These are phyloP conservation scores for Piloderma croceum DNA, from an alignment of 768 basidiomycete genomes.

Conservation along the genomic window DNA sequence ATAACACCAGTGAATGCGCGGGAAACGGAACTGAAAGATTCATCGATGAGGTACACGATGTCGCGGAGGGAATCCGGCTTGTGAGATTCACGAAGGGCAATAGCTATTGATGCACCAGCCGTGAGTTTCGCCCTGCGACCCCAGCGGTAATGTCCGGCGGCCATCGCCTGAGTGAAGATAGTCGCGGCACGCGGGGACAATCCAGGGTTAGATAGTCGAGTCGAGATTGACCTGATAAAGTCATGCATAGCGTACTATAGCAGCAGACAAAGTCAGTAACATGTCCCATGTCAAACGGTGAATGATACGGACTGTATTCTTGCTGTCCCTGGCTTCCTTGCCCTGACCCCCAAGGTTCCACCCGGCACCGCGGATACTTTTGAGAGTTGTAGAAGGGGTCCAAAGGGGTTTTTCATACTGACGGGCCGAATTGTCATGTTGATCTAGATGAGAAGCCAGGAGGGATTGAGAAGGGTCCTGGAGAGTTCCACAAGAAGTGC, in stretches of 20 bases:
- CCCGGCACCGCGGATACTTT: conserved; percentile 44
- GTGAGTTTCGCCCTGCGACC: conserved; percentile 65
- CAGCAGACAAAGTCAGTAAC: conserved; percentile 12
- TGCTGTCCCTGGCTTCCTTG: conserved; percentile 58
- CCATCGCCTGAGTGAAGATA: conserved; percentile 67
- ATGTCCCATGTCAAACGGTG: conserved; percentile 8
- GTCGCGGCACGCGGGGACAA: conserved; percentile 59
- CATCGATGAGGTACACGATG: conserved; percentile 61
- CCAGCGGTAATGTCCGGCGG: conserved; percentile 58
- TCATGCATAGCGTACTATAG: conserved; percentile 55
- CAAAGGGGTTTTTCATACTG: conserved; percentile 27
- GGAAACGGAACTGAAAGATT: conserved; percentile 44
- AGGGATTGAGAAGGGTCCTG: conserved; percentile 56
- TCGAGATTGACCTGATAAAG: conserved; percentile 57
- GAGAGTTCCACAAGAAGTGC: conserved; percentile 68
- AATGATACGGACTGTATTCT: conserved; percentile 49
- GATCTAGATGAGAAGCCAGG: conserved; percentile 44
- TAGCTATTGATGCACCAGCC: conserved; percentile 62
- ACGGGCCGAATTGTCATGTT: conserved; percentile 28
- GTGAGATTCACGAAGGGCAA: conserved; percentile 67
- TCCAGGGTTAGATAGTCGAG: conserved; percentile 53
- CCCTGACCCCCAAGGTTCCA: conserved; percentile 64
- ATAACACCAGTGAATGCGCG: conserved; percentile 51
- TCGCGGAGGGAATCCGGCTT: conserved; percentile 63
- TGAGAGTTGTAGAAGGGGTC: conserved; percentile 35